Percentiles rank a stretch among this genome's conserved stretches.
phyloP scores from a whole-genome alignment of 352 stramenopile species.

The Phytophthora lateralis region DNA sequence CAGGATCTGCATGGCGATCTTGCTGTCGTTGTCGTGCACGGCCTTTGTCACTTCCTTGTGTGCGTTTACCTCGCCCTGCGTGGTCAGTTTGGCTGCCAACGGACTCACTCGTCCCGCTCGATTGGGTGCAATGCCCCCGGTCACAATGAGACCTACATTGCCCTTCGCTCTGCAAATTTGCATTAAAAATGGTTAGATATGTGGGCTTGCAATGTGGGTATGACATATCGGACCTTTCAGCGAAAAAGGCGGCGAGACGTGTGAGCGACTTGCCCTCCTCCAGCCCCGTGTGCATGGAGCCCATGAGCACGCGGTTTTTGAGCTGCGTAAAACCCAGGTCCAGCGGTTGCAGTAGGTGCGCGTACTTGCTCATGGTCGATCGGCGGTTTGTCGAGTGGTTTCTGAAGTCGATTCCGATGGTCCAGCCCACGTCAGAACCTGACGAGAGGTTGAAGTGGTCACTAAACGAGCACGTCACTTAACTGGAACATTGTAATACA shows the following conservation, averaged over 20 bases:
- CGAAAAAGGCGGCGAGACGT: constrained; percentile 95
- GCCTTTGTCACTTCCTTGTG: constrained; percentile 94
- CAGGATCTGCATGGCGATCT: constrained; percentile 93
- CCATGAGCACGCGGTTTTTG: constrained; percentile 91
- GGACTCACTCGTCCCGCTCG: constrained; percentile 92
- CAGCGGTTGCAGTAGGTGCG: constrained; percentile 75
- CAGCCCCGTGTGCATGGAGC: constrained; percentile 93
- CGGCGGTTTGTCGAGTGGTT: not conserved
- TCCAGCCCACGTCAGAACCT: not conserved
- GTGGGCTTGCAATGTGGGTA: too few species aligned
- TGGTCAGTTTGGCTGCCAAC: constrained; percentile 95
- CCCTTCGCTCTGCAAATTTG: constrained; percentile 71
- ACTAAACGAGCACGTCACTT: not conserved
- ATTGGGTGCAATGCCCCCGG: constrained; percentile 94
- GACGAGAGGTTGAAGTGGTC: not conserved
- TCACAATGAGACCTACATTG: constrained; percentile 96
- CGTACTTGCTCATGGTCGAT: constrained; percentile 64
- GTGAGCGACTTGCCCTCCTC: constrained; percentile 83
- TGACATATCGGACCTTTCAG: constrained; percentile 62
- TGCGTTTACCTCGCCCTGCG: constrained; percentile 79
- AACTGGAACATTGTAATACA: not conserved
- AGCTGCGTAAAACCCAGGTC: constrained; percentile 84
- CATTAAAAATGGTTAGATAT: constrained; percentile 7
- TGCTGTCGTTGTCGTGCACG: constrained; percentile 89
- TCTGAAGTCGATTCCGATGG: not conserved